Evolutionary conservation across 805 yeast species (phyloP).

Genomic region (Candida hispaniensis): DNA sequence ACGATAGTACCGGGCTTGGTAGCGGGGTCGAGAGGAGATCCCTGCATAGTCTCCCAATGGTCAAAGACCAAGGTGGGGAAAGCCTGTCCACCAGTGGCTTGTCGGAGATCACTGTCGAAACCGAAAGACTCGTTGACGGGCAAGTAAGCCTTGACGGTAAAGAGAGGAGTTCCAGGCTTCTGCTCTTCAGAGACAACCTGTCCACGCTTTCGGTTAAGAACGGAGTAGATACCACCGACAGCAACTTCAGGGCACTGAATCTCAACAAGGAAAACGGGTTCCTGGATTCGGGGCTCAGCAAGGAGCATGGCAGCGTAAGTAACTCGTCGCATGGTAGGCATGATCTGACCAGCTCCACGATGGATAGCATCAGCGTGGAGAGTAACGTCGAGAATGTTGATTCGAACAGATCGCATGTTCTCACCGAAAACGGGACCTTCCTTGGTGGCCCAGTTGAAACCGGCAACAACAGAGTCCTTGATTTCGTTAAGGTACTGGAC

Average conservation of each 20-base stretch:
- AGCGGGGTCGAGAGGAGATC: constrained; percentile 87
- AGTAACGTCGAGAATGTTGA: constrained; percentile 97
- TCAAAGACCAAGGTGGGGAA: constrained; percentile 99
- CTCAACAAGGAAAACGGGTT: constrained; percentile 98
- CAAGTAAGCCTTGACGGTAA: constrained; percentile 98
- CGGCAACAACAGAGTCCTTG: constrained; percentile 99
- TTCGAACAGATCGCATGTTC: constrained; percentile 88
- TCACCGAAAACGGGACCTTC: constrained; percentile 99
- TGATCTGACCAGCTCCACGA: constrained; percentile 99
- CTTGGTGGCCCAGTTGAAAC: constrained; percentile 99
- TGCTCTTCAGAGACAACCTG: constrained; percentile 98
- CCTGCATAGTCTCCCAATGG: constrained; percentile 88
- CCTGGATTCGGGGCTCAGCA: constrained; percentile 98
- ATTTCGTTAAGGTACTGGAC: constrained; percentile 98
- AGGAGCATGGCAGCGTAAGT: constrained; percentile 96
- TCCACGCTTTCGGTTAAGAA: constrained; percentile 82
- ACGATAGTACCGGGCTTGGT: constrained; percentile 60
- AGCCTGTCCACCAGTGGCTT: constrained; percentile 99
- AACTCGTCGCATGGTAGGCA: constrained; percentile 99
- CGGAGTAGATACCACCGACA: constrained; percentile 99
- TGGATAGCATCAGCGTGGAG: constrained; percentile 99
- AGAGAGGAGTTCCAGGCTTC: constrained; percentile 99
- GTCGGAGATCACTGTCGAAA: constrained; percentile 98
- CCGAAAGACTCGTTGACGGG: constrained; percentile 99
- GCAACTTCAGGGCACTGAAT: constrained; percentile 99